phyloP scores from a whole-genome alignment of 805 yeast species.

The Barnettozyma vustinii region DNA sequence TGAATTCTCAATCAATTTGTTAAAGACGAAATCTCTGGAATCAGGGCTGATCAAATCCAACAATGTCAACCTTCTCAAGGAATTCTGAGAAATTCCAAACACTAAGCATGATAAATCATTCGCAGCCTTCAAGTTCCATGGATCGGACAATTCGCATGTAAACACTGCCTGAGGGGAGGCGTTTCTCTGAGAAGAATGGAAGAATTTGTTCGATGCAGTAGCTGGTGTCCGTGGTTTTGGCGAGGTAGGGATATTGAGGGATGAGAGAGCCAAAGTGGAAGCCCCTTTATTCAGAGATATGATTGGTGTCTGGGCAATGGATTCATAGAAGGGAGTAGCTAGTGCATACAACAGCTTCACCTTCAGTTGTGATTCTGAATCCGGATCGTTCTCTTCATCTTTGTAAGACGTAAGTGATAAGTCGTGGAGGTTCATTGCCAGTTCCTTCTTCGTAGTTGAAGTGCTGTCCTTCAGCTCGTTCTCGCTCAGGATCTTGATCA shows the following conservation, averaged over 20 bases:
- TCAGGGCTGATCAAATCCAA: conserved; percentile 77
- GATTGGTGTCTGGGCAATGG: conserved; percentile 23
- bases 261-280: conserved; percentile 29
- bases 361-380: conserved; percentile 24
- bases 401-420: conserved; percentile 40
- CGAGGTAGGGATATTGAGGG: conserved; percentile 8
- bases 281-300: conserved; percentile 22
- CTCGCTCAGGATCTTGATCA: conserved; percentile 43
- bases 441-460: conserved; percentile 27
- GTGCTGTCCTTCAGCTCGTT: conserved; percentile 23
- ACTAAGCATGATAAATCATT: conserved; percentile 86
- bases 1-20: conserved; percentile 40
- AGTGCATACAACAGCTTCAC: conserved; percentile 52
- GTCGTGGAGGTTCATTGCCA: conserved; percentile 53
- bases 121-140: conserved; percentile 79
- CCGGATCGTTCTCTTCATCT: conserved; percentile 9
- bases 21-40: conserved; percentile 62
- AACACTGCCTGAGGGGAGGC: conserved; percentile 78
- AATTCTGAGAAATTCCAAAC: conserved; percentile 71
- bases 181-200: conserved; percentile 69
- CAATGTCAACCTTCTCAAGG: conserved; percentile 56
- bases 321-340: conserved; percentile 54
- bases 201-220: conserved; percentile 34
- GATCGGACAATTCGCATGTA: conserved; percentile 66
- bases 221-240: conserved; percentile 8